Evolutionary conservation across 495 filamentous ascomycete genomes (phyloP), one percentile per base, ranked within the genome.

Genomic region (Penicillium silybi): DNA sequence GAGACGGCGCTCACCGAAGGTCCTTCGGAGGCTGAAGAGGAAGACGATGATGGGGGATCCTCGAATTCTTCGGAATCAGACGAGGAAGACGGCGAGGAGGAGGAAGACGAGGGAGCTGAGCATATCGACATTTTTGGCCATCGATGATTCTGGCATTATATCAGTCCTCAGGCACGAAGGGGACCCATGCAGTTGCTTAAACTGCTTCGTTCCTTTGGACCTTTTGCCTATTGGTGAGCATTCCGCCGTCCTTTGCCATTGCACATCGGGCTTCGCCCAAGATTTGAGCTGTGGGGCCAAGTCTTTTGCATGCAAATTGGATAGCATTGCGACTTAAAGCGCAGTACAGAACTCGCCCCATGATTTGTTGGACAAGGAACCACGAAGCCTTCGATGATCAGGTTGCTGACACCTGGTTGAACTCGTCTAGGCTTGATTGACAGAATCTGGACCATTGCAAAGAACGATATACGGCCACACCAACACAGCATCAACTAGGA

Each of bases 91-190:
- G 77, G 80, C 1, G 74, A 73, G 16, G 73, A 75, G 4, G 81
- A 80, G 1, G 75, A 76, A 6, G 81, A 79, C 0, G 79, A 85
- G 26, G 80, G 80, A 7, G 71, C 72, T 40, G 81, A 88, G 56
- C 68, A 75, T 42, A 84, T 88, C 57, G 80, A 84, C 46, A 74
- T 90, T 46, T 80, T 87, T 59, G 88, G 87, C n/a, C 87, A 91
- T 71, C 78, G 84, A 55, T 81, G 65, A 75, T 52, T 10, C 46
- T 11, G 29, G 29, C 29, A 15, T 15, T 10, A 11, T 32, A 32
- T 11, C 4, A 32, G 29, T 13, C 29, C 11, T 10, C 29, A 13
- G 11, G 16, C 10, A 13, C 34, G 38, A 41, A 40, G 35, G 22
- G n/a, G 3, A 27, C 6, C 4, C 7, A 7, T n/a, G 27, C 43